These are phyloP conservation scores for Westerdykella ornata DNA, from an alignment of 2,329 filamentous ascomycete genomes.

Conservation along the genomic window DNA sequence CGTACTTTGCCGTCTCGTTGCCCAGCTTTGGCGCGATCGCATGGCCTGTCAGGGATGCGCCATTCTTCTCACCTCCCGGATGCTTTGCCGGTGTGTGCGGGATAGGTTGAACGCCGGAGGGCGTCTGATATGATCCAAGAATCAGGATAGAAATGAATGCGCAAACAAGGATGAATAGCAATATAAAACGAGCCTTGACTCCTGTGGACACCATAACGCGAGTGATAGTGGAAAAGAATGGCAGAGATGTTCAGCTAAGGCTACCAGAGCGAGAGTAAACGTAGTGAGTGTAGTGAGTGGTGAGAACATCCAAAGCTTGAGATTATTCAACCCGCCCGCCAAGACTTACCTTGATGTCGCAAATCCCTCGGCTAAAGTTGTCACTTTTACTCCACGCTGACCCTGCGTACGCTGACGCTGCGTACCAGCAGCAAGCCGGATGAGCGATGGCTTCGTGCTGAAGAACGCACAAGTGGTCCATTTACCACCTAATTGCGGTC, in stretches of 20 bases:
- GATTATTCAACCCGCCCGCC: slow-evolving; percentile 3
- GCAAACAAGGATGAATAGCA: slow-evolving; percentile 49
- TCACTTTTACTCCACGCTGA: slow-evolving; percentile 1
- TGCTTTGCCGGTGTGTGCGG: slow-evolving; percentile 11
- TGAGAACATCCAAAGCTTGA: background rate
- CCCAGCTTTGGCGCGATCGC: slow-evolving; percentile 75
- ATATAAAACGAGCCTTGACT: slow-evolving; percentile 32
- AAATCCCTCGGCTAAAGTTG: slow-evolving; percentile 3
- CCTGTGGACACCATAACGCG: slow-evolving; percentile 26
- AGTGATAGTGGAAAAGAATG: background rate
- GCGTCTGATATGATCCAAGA: slow-evolving; percentile 51
- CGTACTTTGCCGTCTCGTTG: slow-evolving; percentile 67
- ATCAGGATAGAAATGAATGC: slow-evolving; percentile 53
- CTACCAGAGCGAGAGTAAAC: background rate
- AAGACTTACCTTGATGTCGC: slow-evolving; percentile 1
- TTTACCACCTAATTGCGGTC: slow-evolving; percentile 14
- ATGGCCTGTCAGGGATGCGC: slow-evolving; percentile 51
- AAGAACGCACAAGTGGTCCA: slow-evolving; percentile 5
- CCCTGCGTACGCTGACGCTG: too few relatives aligned
- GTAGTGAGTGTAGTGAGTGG: too few relatives aligned
- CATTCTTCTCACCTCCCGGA: slow-evolving; percentile 16
- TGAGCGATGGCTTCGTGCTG: background rate
- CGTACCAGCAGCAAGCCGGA: background rate
- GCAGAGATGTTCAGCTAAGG: background rate
- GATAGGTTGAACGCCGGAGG: slow-evolving; percentile 17